These are phyloP conservation scores for Mycena belliarum DNA, from an alignment of 768 basidiomycete species.

Conservation along the genomic window DNA sequence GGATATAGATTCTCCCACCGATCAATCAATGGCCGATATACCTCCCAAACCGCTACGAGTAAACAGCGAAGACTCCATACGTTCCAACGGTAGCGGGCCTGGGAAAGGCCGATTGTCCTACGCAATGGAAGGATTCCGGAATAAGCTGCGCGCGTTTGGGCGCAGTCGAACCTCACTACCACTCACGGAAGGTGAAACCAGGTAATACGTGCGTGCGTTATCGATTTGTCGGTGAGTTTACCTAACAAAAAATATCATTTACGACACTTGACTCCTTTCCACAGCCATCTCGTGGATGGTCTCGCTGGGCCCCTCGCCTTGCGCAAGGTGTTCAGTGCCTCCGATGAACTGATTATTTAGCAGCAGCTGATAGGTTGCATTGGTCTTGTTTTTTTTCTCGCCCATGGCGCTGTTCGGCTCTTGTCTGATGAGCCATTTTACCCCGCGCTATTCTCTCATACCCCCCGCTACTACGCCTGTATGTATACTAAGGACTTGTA, in stretches of 20 bases:
- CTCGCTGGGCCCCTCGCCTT: neutral
- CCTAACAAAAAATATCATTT: no score
- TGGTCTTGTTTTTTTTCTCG: neutral
- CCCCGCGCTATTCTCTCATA: conserved; percentile 13
- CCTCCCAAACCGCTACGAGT: conserved; percentile 9
- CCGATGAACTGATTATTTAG: neutral
- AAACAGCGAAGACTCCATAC: conserved; percentile 13
- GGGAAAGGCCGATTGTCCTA: conserved; percentile 13
- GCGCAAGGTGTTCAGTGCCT: neutral
- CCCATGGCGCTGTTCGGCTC: conserved; percentile 7
- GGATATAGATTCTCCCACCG: conserved; percentile 3
- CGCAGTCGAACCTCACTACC: conserved; percentile 19
- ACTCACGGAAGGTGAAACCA: conserved; percentile 7
- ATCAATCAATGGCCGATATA: no score
- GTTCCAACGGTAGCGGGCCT: neutral
- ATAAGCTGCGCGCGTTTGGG: conserved; percentile 17
- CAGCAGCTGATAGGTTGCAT: neutral
- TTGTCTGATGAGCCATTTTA: conserved; percentile 10
- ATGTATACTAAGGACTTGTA: neutral
- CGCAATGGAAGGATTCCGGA: conserved; percentile 20
- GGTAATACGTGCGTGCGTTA: neutral
- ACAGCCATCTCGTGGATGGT: neutral
- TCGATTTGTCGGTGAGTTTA: neutral
- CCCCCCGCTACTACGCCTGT: conserved; percentile 9
- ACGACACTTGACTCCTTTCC: neutral